Evolutionary conservation across 2,329 filamentous ascomycete species (phyloP).

Genomic region (Clarireedia homoeocarpa): DNA sequence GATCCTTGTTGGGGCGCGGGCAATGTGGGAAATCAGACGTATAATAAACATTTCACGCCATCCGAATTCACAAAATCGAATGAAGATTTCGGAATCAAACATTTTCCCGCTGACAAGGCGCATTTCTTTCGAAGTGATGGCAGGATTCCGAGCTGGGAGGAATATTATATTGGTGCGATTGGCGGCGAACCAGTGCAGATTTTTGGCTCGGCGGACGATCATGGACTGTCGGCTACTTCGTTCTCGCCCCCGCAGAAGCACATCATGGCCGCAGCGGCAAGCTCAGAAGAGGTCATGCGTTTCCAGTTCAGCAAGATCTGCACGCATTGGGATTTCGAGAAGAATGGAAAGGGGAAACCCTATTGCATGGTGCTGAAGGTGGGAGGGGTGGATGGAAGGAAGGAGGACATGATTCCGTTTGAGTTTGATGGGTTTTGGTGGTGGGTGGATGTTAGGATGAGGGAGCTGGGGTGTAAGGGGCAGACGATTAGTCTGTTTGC

Average conservation of each 20-base stretch:
- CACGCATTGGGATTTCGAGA: slow-evolving; percentile 72
- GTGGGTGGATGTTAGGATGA: slow-evolving; percentile 67
- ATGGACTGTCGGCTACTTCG: slow-evolving; percentile 47
- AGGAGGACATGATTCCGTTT: slow-evolving; percentile 62
- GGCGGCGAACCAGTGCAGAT: slow-evolving; percentile 40
- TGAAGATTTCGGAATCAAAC: slow-evolving; percentile 70
- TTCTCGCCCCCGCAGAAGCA: slow-evolving; percentile 53
- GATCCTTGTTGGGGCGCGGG: slow-evolving; percentile 94
- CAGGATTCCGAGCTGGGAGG: slow-evolving; percentile 63
- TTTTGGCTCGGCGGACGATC: slow-evolving; percentile 35
- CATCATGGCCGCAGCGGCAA: slow-evolving; percentile 43
- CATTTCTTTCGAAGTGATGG: slow-evolving; percentile 74
- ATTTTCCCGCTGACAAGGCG: slow-evolving; percentile 63
- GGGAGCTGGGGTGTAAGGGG: slow-evolving; percentile 59
- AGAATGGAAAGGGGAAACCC: slow-evolving; percentile 55
- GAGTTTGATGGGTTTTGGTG: slow-evolving; percentile 73
- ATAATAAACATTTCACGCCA: slow-evolving; percentile 61
- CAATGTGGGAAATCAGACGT: slow-evolving; percentile 48
- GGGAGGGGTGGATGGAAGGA: slow-evolving; percentile 56
- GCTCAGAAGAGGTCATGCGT: slow-evolving; percentile 52
- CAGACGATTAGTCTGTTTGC: slow-evolving; percentile 59
- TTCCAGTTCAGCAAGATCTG: slow-evolving; percentile 79
- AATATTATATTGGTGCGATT: slow-evolving; percentile 63
- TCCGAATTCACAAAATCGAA: slow-evolving; percentile 55
- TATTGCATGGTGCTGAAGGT: slow-evolving; percentile 65